Evolutionary conservation across 1,284 basidiomycete species (phyloP).

Genomic region (Irpex rosettiformis): DNA sequence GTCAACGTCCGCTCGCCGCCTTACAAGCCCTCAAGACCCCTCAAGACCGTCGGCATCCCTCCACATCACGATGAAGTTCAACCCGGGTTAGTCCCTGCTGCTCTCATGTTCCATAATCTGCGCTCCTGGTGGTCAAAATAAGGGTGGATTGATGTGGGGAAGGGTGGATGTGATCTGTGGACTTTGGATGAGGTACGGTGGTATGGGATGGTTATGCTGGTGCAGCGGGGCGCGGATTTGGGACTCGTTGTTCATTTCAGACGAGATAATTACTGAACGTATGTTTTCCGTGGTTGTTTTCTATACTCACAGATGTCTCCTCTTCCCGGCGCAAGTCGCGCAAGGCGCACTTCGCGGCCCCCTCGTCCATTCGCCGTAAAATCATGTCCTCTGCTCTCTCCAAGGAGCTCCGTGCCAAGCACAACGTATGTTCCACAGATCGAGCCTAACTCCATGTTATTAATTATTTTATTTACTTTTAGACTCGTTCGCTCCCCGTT

Average conservation of each 20-base stretch:
- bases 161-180: slow-evolving; percentile 11
- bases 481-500: slow-evolving; percentile 92
- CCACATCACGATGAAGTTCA: slow-evolving; percentile 67
- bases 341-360: slow-evolving; percentile 94
- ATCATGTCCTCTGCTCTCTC: slow-evolving; percentile 96
- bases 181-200: slow-evolving; percentile 40
- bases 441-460: neutral
- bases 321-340: slow-evolving; percentile 94
- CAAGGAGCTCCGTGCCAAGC: slow-evolving; percentile 92
- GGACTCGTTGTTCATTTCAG: slow-evolving; percentile 11
- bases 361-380: slow-evolving; percentile 92
- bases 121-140: slow-evolving; percentile 25
- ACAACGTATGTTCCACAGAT: slow-evolving; percentile 68
- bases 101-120: slow-evolving; percentile 21
- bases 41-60: slow-evolving; percentile 57
- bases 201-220: slow-evolving; percentile 5
- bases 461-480: slow-evolving; percentile 18
- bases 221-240: slow-evolving; percentile 8
- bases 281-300: slow-evolving; percentile 14
- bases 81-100: slow-evolving; percentile 57
- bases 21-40: slow-evolving; percentile 48
- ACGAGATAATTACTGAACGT: slow-evolving; percentile 25
- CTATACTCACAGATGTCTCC: slow-evolving; percentile 59
- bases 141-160: slow-evolving; percentile 51
- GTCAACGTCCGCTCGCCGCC: slow-evolving; percentile 7